Conservation (phyloP, 768 basidiomycete species). For the Lyophyllum shimeji region DNA sequence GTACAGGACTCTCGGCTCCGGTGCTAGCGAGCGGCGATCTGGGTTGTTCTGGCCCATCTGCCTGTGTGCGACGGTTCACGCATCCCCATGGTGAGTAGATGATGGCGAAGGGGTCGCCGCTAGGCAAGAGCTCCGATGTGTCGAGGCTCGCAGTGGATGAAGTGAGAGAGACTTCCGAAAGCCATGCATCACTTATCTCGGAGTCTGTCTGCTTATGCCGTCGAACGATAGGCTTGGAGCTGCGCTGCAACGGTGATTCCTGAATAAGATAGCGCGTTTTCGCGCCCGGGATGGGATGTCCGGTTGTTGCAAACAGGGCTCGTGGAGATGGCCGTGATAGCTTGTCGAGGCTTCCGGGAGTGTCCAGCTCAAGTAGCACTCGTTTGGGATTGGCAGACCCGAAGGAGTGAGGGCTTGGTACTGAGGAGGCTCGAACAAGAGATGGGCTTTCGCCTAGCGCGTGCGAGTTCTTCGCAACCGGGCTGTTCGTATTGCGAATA, state of each 20-base stretch:
- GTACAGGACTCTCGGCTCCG: slow-evolving; percentile 55
- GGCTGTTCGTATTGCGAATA: slow-evolving; percentile 51
- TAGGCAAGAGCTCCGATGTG: slow-evolving; percentile 19
- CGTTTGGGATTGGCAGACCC: slow-evolving; percentile 19
- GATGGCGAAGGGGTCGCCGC: slow-evolving; percentile 46
- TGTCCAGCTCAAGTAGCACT: slow-evolving; percentile 24
- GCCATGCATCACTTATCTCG: slow-evolving; percentile 42
- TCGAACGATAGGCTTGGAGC: slow-evolving; percentile 16
- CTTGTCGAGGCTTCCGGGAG: slow-evolving; percentile 31
- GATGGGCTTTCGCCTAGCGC: slow-evolving; percentile 29
- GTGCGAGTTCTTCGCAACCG: slow-evolving; percentile 34
- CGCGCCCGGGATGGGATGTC: slow-evolving; percentile 31
- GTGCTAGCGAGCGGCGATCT: slow-evolving; percentile 30
- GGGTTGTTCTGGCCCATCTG: slow-evolving; percentile 21
- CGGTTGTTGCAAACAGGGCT: slow-evolving; percentile 34
- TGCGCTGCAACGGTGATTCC: slow-evolving; percentile 49
- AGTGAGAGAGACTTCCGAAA: slow-evolving; percentile 30
- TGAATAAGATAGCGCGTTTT: slow-evolving; percentile 34
- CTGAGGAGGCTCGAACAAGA: slow-evolving; percentile 34
- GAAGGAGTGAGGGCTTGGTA: slow-evolving; percentile 23
- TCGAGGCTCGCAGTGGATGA: slow-evolving; percentile 21
- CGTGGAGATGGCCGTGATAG: slow-evolving; percentile 39
- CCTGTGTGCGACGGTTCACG: slow-evolving; percentile 19
- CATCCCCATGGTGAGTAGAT: slow-evolving; percentile 42
- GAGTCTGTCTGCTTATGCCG: slow-evolving; percentile 32